Evolutionary conservation across 1,284 basidiomycete species (phyloP).

Genomic region (Malassezia slooffiae): DNA sequence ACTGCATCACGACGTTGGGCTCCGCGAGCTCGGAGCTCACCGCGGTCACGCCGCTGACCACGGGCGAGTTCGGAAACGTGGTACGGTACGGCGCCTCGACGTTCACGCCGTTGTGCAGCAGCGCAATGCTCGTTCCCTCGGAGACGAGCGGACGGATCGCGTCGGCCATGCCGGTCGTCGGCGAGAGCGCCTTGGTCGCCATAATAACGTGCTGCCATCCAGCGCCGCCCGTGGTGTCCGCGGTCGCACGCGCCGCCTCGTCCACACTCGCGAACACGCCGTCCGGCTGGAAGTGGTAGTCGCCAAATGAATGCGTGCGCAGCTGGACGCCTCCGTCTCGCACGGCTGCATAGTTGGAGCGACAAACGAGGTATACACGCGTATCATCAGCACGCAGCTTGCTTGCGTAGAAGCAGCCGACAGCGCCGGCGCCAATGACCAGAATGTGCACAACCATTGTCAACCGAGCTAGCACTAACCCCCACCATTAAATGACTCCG

Average conservation of each 20-base stretch:
- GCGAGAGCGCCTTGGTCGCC: slow-evolving; percentile 48
- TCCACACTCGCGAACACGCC: slow-evolving; percentile 44
- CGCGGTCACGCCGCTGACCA: slow-evolving; percentile 49
- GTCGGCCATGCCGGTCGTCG: slow-evolving; percentile 40
- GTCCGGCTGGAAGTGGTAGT: slow-evolving; percentile 47
- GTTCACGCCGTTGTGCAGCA: slow-evolving; percentile 51
- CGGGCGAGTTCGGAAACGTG: slow-evolving; percentile 42
- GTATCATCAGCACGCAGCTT: slow-evolving; percentile 23
- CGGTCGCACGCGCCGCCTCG: slow-evolving; percentile 8
- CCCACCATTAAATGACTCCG: background rate
- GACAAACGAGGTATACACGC: slow-evolving; percentile 48
- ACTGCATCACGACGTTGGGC: slow-evolving; percentile 48
- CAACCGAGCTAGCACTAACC: background rate
- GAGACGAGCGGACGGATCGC: slow-evolving; percentile 42
- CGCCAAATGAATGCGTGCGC: slow-evolving; percentile 47
- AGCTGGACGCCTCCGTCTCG: slow-evolving; percentile 43
- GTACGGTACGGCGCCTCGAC: slow-evolving; percentile 48
- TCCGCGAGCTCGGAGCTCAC: slow-evolving; percentile 47
- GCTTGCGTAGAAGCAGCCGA: slow-evolving; percentile 50
- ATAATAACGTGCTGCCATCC: slow-evolving; percentile 49
- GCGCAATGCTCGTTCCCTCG: slow-evolving; percentile 37
- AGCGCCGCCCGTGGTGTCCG: background rate
- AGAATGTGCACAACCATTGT: slow-evolving; percentile 15
- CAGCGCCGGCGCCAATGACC: slow-evolving; percentile 49
- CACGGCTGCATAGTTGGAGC: slow-evolving; percentile 49